Evolutionary conservation across 1,284 basidiomycete genomes (phyloP), one percentile per base, ranked within the genome.

Genomic region (Agroathelia rolfsii): DNA sequence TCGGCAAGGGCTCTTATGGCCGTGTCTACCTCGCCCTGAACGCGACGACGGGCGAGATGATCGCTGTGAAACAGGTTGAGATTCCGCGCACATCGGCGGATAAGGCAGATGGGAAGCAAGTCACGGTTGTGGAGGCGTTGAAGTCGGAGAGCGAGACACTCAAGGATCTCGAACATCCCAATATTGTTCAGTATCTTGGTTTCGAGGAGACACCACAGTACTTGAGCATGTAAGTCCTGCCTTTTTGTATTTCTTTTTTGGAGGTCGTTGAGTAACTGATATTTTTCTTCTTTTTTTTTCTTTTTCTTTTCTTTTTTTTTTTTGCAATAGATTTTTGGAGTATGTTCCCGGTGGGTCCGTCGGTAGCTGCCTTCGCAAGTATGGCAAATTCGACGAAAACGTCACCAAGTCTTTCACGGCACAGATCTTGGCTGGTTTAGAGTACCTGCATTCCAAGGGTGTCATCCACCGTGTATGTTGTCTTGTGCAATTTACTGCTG

Each of bases 41-140:
- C 49, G 73, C 72, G 11, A 78, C 69, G 2, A 82, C 76, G 1
- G 81, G 81, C 15, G 79, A 86, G 46, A 72, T 85, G 57, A 76
- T 87, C 50, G 83, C 83, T 0, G 82, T 87, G 43, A 88, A 87
- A 53, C 82, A 85, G 56, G 83, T 87, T 20, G 80, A 84, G 49
- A 47, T 78, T 37, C 74, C 74, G 1, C 61, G 61, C 18, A 74
- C 66, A 3, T 61, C 59, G 4, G 62, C 59, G 26, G 71, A 76
- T 45, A 57, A 61, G 32, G 58, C 66, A 33, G 68, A 73, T 44
- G 53, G 58, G 24, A 60, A 69, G 12, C 71, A 77, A 42, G 52
- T 57, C 19, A 62, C 66, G 25, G 68, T 77, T 40, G 63, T 80
- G 23, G 66, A 75, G 16, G 74, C 77, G 4, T 57, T 84, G 32